Percentiles rank a stretch among this genome's conserved stretches.
Evolutionary conservation across 768 basidiomycete genomes (phyloP).

Genomic region (Tulasnella sp.): DNA sequence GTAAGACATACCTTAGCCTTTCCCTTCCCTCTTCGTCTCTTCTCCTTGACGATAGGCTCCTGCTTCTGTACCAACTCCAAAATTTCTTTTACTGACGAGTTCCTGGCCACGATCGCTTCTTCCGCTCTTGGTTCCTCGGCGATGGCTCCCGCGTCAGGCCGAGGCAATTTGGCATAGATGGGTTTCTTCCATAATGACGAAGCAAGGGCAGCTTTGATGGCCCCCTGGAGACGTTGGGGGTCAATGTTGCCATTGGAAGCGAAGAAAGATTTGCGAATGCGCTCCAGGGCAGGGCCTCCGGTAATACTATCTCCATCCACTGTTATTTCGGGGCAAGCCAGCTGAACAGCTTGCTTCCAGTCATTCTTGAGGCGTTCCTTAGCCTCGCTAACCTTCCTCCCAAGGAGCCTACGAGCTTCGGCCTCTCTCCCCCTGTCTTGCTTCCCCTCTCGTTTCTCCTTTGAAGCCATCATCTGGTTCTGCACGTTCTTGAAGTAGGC

Average conservation of each 20-base stretch:
- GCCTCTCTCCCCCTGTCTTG: slow-evolving; percentile 19
- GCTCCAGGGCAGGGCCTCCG: too few relatives aligned
- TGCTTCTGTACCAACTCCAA: slow-evolving; percentile 9
- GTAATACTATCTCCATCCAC: too few relatives aligned
- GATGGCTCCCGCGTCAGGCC: too few relatives aligned
- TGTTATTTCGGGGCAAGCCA: slow-evolving; percentile 44
- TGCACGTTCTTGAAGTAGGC: neutral
- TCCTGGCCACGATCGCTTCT: too few relatives aligned
- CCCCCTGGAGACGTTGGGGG: slow-evolving; percentile 7
- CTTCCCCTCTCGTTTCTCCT: slow-evolving; percentile 20
- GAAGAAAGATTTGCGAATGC: slow-evolving; percentile 6
- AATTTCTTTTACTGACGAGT: slow-evolving; percentile 9
- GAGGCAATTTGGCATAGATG: too few relatives aligned
- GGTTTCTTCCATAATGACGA: too few relatives aligned
- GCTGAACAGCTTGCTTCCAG: slow-evolving; percentile 50
- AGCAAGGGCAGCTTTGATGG: neutral
- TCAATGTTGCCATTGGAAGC: neutral
- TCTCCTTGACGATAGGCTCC: neutral
- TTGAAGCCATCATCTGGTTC: neutral
- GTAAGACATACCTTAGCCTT: slow-evolving; percentile 4
- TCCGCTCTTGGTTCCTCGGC: too few relatives aligned
- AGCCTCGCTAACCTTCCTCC: slow-evolving; percentile 53
- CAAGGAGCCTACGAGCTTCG: slow-evolving; percentile 29
- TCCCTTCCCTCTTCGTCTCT: slow-evolving; percentile 7
- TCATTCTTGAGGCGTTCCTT: slow-evolving; percentile 45